A percentile compares a stretch with the other conserved stretches of the same genome.
These are phyloP conservation scores for Fusarium sp. DNA, from an alignment of 2,329 filamentous ascomycete species.

Conservation along the genomic window DNA sequence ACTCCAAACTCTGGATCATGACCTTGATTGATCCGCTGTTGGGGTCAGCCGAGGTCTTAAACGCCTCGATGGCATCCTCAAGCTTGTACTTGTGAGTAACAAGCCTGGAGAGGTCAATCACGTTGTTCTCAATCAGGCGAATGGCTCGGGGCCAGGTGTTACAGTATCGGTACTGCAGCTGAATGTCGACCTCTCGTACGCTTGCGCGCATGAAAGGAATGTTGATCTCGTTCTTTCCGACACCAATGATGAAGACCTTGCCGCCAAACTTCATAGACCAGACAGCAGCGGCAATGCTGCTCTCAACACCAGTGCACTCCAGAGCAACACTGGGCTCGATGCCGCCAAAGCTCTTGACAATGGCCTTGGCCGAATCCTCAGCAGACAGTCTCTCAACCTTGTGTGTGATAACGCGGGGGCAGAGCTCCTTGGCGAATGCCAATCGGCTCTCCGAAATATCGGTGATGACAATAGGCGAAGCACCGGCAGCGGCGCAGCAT, in stretches of 20 bases:
- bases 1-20: slow-evolving; percentile 84
- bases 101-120: slow-evolving; percentile 84
- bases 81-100: slow-evolving; percentile 91
- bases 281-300: slow-evolving; percentile 87
- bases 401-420: slow-evolving; percentile 84
- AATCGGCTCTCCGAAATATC: slow-evolving; percentile 92
- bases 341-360: slow-evolving; percentile 78
- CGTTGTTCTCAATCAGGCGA: slow-evolving; percentile 84
- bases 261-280: slow-evolving; percentile 95
- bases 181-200: slow-evolving; percentile 92
- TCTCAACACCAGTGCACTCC: slow-evolving; percentile 96
- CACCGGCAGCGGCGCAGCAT: slow-evolving; percentile 88
- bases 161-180: slow-evolving; percentile 96
- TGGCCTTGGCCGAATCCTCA: slow-evolving; percentile 81
- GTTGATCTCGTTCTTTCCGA: slow-evolving; percentile 95
- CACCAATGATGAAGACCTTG: slow-evolving; percentile 96
- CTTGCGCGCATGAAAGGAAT: slow-evolving; percentile 96
- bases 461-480: slow-evolving; percentile 91
- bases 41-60: slow-evolving; percentile 88
- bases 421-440: slow-evolving; percentile 86
- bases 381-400: slow-evolving; percentile 78
- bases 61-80: slow-evolving; percentile 90
- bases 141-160: slow-evolving; percentile 98
- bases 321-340: slow-evolving; percentile 86
- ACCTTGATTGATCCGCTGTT: slow-evolving; percentile 98